Percentiles rank a stretch among this genome's conserved stretches.
Evolutionary conservation across 345 rosid genomes (phyloP).

Genomic region (Erysimum cheiranthoides): DNA sequence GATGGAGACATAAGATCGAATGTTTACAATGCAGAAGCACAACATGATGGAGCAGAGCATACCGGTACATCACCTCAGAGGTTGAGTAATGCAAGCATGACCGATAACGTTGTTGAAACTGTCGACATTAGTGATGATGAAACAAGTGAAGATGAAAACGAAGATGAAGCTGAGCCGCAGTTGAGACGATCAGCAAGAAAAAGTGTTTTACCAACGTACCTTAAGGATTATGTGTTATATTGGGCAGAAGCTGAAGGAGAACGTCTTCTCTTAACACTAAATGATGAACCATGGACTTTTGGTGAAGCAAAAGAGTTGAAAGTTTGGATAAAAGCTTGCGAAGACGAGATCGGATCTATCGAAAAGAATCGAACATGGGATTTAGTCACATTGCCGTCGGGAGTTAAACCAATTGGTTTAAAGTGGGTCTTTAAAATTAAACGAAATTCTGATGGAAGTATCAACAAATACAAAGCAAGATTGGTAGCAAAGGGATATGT

Average conservation of each 20-base stretch:
- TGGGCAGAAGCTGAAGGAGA: neutral
- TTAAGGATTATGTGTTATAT: no score
- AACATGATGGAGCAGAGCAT: no score
- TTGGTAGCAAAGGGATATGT: neutral
- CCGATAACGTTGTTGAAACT: no score
- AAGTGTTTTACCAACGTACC: no score
- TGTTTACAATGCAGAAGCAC: no score
- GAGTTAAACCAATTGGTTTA: neutral
- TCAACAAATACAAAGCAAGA: neutral
- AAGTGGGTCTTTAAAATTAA: neutral
- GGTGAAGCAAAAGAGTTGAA: neutral
- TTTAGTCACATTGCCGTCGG: neutral
- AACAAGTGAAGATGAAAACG: neutral
- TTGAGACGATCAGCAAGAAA: neutral
- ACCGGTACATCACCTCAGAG: no score
- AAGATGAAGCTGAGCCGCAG: fast-evolving
- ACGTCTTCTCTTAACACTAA: fast-evolving
- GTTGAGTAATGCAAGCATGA: no score
- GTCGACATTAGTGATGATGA: no score
- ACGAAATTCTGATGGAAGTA: neutral
- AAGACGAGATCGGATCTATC: neutral
- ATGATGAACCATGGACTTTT: neutral
- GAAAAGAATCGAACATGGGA: neutral
- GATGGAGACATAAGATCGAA: no score
- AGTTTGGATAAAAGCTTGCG: neutral